Evolutionary conservation across 208 protist species (phyloP), one percentile per base, ranked within the genome.

Genomic region (Wallacemonas sp.): DNA sequence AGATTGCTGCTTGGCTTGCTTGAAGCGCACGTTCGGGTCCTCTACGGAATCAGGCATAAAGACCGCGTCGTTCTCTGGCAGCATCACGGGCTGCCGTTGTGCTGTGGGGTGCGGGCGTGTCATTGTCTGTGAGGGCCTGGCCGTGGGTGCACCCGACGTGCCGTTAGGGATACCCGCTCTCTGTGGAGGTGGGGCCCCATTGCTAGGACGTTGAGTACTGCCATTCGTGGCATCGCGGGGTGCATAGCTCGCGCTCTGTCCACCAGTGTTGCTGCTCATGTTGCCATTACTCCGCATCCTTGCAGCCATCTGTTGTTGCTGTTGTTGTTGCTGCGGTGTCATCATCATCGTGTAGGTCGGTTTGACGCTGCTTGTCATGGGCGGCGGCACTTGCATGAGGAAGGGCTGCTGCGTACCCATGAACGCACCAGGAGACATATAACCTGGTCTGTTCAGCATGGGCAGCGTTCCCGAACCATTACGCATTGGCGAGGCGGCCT

Each of bases 11-110:
- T 58, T 58, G n/a, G 51, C 51, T 27, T 41, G 15, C 30, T 58
- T 58, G 51, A 58, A 58, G 26, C 51, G 51, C 19, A 21, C n/a
- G 51, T 58, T 58, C 8, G 51, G n/a, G 14, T 58, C 51, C 30
- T 58, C 51, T 26, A 58, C 51, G 14, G 30, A 14, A 31, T 58
- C 51, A 19, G 51, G 51, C 2, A 58, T 34, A 1, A 38, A 34
- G 12, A 24, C n/a, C 5, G 51, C 51, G 30, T 27, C 28, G 51
- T 58, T 58, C 30, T 34, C 24, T 14, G 51, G 51, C 17, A 58
- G 6, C 2, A n/a, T 14, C 1, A 58, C 26, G 51, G 30, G 15
- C 45, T 62, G 44, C 41, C 28, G 24, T 51, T 61, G 39, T 17
- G 34, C 1, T 8, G 44, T 0, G 46, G 22, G 17, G 31, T 45